Conservation (phyloP, 2,329 filamentous ascomycete species). For the Aspergillus aculeatus region DNA sequence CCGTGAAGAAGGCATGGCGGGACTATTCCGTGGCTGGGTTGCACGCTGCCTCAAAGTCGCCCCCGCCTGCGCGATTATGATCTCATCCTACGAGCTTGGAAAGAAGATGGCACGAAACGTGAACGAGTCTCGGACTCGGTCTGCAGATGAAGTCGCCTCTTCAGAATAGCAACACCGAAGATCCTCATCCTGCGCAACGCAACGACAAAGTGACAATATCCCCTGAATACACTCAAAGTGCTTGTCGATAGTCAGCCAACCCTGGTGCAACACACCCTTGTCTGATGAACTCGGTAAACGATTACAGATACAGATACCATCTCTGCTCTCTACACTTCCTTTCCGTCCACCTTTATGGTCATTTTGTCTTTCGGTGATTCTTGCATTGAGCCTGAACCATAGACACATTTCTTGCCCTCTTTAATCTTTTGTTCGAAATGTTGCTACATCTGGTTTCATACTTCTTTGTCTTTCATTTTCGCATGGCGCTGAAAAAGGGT, state of each 20-base stretch:
- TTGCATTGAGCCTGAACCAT: constrained; percentile 14
- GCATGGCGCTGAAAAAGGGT: neutral
- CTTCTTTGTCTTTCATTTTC: neutral
- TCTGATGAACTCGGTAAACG: constrained; percentile 2
- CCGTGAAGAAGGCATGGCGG: constrained; percentile 73
- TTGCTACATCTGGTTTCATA: neutral
- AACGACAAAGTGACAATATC: neutral
- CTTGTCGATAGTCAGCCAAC: neutral
- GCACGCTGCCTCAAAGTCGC: constrained; percentile 91
- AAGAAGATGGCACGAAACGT: constrained; percentile 80
- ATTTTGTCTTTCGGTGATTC: constrained; percentile 17
- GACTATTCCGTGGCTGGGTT: constrained; percentile 88
- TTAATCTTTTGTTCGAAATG: neutral
- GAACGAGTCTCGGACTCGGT: constrained; percentile 57
- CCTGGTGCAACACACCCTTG: neutral
- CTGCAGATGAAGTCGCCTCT: constrained; percentile 17
- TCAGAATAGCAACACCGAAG: constrained; percentile 19
- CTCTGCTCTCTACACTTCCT: constrained; percentile 9
- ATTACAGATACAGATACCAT: constrained; percentile 10
- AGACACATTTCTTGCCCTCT: constrained; percentile 12
- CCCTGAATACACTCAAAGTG: neutral
- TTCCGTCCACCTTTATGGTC: neutral
- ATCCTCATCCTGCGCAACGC: neutral
- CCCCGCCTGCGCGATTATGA: constrained; percentile 98
- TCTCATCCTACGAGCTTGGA: constrained; percentile 93